These are phyloP conservation scores for Phytophthora meadii DNA, from an alignment of 352 stramenopile species.

Conservation along the genomic window DNA sequence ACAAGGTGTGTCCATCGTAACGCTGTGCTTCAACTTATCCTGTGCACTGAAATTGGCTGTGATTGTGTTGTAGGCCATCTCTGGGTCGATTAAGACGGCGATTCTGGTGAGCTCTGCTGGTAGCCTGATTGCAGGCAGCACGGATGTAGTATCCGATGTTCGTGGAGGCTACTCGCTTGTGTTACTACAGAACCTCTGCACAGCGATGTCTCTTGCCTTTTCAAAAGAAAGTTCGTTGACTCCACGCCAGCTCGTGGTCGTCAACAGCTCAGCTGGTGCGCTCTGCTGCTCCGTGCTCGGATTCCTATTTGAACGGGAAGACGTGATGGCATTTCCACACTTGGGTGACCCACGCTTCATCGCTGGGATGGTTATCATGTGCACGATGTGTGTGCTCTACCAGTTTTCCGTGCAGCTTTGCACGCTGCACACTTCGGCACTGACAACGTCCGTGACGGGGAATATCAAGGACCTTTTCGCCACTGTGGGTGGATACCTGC, in stretches of 20 bases:
- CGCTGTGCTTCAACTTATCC: not conserved
- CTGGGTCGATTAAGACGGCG: slow-evolving; percentile 59
- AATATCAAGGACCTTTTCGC: slow-evolving; percentile 81
- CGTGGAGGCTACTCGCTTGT: slow-evolving; percentile 63
- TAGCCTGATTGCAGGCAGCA: slow-evolving; percentile 62
- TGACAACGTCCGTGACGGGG: slow-evolving; percentile 78
- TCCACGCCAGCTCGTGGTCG: slow-evolving; percentile 58
- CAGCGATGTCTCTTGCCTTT: slow-evolving; percentile 63
- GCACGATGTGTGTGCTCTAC: slow-evolving; percentile 74
- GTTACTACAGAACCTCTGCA: slow-evolving; percentile 76
- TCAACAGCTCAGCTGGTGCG: slow-evolving; percentile 59
- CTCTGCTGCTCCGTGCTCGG: slow-evolving; percentile 53
- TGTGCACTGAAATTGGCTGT: not conserved
- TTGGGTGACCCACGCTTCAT: slow-evolving; percentile 46
- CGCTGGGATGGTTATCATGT: slow-evolving; percentile 52
- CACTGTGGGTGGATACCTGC: slow-evolving; percentile 62
- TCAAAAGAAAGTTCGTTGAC: slow-evolving; percentile 68
- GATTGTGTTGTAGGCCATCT: slow-evolving; percentile 40
- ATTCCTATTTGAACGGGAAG: slow-evolving; percentile 49
- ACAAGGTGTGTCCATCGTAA: slow-evolving; percentile 44
- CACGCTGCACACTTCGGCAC: slow-evolving; percentile 70
- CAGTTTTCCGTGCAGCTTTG: slow-evolving; percentile 79
- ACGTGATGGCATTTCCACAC: slow-evolving; percentile 39
- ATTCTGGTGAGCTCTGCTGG: slow-evolving; percentile 69
- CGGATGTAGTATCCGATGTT: slow-evolving; percentile 55